phyloP scores from a whole-genome alignment of 129 eudicot genomes.

The Rutidosis leptorrhynchoides region DNA sequence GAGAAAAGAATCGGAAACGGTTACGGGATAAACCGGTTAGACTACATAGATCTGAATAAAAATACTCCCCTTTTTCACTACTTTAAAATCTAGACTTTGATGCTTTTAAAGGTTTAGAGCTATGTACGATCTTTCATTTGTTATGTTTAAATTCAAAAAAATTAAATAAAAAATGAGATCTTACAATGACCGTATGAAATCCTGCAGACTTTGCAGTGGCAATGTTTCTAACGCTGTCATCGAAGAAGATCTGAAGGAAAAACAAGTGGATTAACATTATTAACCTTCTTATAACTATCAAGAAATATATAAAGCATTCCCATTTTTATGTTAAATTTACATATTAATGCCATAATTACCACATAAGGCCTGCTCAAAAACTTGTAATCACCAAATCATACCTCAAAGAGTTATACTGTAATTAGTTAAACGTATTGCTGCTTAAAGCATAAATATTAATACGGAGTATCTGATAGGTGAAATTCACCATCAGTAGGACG shows the following conservation, averaged over 20 bases:
- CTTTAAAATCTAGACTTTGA: too few species aligned
- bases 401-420: not conserved
- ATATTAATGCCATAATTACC: not conserved
- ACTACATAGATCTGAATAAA: too few species aligned
- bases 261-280: conserved; percentile 13
- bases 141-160: not conserved
- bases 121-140: not conserved
- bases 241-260: conserved; percentile 67
- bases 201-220: conserved; percentile 84
- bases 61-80: too few species aligned
- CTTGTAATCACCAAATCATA: not conserved
- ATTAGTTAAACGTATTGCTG: too few species aligned
- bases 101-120: too few species aligned
- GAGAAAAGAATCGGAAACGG: too few species aligned
- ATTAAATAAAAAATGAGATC: conserved; percentile 27
- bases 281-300: conserved; percentile 2
- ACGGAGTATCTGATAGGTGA: not conserved
- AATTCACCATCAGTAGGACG: not conserved
- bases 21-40: too few species aligned
- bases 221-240: conserved; percentile 81
- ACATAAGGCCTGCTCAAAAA: not conserved
- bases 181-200: conserved; percentile 80
- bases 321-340: not conserved
- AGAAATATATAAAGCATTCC: not conserved
- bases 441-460: too few species aligned